These are phyloP conservation scores for Clarireedia homoeocarpa DNA, from an alignment of 2,329 filamentous ascomycete genomes.

Conservation along the genomic window DNA sequence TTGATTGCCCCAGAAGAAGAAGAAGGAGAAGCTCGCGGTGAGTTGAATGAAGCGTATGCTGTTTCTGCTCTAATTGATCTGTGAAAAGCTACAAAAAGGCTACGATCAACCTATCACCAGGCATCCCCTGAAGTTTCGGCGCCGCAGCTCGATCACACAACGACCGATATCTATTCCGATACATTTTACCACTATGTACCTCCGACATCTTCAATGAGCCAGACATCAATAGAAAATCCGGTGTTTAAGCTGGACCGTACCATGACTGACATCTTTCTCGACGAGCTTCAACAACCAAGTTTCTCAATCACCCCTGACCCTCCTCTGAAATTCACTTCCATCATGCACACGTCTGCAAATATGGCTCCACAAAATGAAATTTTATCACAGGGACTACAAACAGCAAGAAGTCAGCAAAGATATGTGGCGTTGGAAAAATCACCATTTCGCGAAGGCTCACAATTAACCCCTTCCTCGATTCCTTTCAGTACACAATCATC, in stretches of 20 bases:
- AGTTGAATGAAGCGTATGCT: no score
- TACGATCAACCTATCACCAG: no score
- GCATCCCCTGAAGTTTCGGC: no score
- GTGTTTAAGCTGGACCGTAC: constrained; percentile 76
- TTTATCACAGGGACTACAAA: constrained; percentile 69
- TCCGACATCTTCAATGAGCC: no score
- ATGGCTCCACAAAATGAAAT: constrained; percentile 50
- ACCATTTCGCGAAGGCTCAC: constrained; percentile 70
- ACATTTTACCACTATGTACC: no score
- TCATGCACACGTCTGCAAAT: constrained; percentile 22
- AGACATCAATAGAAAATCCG: constrained; percentile 31
- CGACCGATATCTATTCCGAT: no score
- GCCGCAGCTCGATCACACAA: no score
- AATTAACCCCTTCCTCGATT: constrained; percentile 40
- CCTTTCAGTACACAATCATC: constrained; percentile 27
- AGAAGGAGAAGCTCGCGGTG: no score
- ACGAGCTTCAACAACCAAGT: constrained; percentile 74
- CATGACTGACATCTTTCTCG: constrained; percentile 76
- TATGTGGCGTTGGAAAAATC: constrained; percentile 55
- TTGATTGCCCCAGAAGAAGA: no score
- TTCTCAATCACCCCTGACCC: constrained; percentile 51
- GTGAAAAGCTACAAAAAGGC: no score
- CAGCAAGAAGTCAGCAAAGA: constrained; percentile 66
- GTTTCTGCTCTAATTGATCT: no score
- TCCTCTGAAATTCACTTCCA: constrained; percentile 37